Percentiles rank a stretch among this genome's conserved stretches.
Conservation (phyloP, 2,329 filamentous ascomycete genomes). For the Emmonsiellopsis sp. region DNA sequence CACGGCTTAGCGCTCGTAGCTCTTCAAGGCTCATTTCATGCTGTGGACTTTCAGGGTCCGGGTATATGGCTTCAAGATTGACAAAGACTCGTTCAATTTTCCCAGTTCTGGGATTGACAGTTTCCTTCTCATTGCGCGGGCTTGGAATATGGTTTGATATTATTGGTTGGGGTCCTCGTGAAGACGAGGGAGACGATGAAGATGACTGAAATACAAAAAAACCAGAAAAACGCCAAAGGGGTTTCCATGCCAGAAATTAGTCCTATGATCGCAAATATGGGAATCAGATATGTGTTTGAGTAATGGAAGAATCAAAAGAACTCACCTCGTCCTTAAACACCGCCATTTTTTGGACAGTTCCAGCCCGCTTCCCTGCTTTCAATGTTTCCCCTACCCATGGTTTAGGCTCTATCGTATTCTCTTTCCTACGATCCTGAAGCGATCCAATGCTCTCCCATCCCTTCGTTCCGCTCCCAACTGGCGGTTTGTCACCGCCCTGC, state of each 20-base stretch:
- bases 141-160: slow-evolving; percentile 48
- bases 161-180: slow-evolving; percentile 28
- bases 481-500: slow-evolving; percentile 45
- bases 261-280: slow-evolving; percentile 86
- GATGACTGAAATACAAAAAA: slow-evolving; percentile 39
- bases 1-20: slow-evolving; percentile 67
- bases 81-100: slow-evolving; percentile 82
- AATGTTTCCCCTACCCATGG: slow-evolving; percentile 90
- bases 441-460: slow-evolving; percentile 93
- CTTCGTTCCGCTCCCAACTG: slow-evolving; percentile 47
- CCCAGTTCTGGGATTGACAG: slow-evolving; percentile 71
- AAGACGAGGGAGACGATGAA: slow-evolving; percentile 31
- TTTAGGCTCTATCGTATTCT: slow-evolving; percentile 76
- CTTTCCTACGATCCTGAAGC: slow-evolving; percentile 81
- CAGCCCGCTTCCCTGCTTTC: slow-evolving; percentile 76
- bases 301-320: slow-evolving; percentile 33
- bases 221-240: slow-evolving; percentile 29
- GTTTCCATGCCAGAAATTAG: slow-evolving; percentile 61
- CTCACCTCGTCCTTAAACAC: slow-evolving; percentile 96
- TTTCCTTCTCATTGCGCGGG: slow-evolving; percentile 63
- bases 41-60: slow-evolving; percentile 59
- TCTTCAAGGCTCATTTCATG: slow-evolving; percentile 88
- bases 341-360: slow-evolving; percentile 67
- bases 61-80: slow-evolving; percentile 77
- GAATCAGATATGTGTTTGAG: slow-evolving; percentile 31